Conservation (phyloP, 495 filamentous ascomycete genomes). For the Choiromyces venosus region DNA sequence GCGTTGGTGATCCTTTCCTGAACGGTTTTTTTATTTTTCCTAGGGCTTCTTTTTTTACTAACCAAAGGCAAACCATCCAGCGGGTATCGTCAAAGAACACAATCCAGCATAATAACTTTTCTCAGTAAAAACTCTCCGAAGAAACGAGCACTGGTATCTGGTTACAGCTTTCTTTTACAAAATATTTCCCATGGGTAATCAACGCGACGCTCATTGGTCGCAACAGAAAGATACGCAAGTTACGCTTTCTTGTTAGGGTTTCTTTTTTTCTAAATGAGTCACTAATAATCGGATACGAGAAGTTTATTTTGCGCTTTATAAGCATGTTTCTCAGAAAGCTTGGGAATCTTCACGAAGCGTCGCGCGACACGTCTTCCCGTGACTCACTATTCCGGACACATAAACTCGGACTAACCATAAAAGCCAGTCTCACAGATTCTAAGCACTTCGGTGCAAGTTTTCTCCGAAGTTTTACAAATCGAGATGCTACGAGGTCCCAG, state of each 20-base stretch:
- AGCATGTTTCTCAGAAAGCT: neutral
- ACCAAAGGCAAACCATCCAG: neutral
- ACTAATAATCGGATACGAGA: neutral
- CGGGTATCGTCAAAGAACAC: neutral
- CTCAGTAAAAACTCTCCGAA: neutral
- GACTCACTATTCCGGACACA: neutral
- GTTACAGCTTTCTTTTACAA: neutral
- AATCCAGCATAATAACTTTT: neutral
- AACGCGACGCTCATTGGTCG: neutral
- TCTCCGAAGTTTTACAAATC: conserved; percentile 1
- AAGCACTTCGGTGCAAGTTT: neutral
- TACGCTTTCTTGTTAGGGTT: neutral
- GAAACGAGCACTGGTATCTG: neutral
- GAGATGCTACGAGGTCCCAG: neutral
- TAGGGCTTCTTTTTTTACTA: neutral
- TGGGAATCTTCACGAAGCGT: neutral
- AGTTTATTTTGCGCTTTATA: neutral
- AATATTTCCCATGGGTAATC: neutral
- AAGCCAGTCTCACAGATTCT: neutral
- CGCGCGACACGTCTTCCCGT: neutral
- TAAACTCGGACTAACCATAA: neutral
- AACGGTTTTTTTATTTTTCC: neutral
- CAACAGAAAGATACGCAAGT: neutral
- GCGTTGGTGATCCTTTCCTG: neutral
- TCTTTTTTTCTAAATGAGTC: neutral